Evolutionary conservation across 2,329 filamentous ascomycete species (phyloP), one percentile per base, ranked within the genome.

Genomic region (Allantophomopsis cytisporea): DNA sequence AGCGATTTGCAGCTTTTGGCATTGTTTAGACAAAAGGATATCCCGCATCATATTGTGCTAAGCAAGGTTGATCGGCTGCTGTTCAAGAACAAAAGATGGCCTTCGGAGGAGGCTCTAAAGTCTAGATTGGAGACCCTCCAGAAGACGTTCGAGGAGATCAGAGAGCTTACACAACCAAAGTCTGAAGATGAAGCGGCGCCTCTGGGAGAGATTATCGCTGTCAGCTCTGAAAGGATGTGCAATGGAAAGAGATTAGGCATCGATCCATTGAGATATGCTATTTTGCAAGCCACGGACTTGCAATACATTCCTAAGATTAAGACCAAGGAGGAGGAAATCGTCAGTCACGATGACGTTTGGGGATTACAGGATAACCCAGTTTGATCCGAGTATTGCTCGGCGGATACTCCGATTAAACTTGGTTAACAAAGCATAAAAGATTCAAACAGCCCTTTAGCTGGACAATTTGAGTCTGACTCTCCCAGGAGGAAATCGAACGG

Each of bases 31-130:
- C 47, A 66, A 35, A 61, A 66, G n/a, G 68, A 67, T 1, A 68
- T 83, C 13, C 63, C 72, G 1, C 74, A 77, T 52, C 78, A 83
- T 53, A 60, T 84, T 13, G 61, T 85, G 13, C 52, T 83, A n/a
- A 72, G 69, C 6, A 84, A 84, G 54, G 65, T 71, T 6, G 80
- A 85, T 51, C 69, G 69, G 43, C 43, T 78, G 12, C 48, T 77
- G 13, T 52, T 51, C 38, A 37, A 55, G 40, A 47, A 50, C 31
- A 58, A 51, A 28, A 47, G 50, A 18, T 47, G 53, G 10, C 52
- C 57, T 11, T 45, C 59, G 45, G 32, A 54, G 43, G 41, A 50
- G 39, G 43, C 52, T 50, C 33, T 58, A 48, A 31, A 60, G 48
- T 38, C 51, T 47, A 41, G 58, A 45, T 36, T 62, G 46, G 16